Evolutionary conservation across 2,329 filamentous ascomycete genomes (phyloP).

Genomic region (Microdochium nivale): DNA sequence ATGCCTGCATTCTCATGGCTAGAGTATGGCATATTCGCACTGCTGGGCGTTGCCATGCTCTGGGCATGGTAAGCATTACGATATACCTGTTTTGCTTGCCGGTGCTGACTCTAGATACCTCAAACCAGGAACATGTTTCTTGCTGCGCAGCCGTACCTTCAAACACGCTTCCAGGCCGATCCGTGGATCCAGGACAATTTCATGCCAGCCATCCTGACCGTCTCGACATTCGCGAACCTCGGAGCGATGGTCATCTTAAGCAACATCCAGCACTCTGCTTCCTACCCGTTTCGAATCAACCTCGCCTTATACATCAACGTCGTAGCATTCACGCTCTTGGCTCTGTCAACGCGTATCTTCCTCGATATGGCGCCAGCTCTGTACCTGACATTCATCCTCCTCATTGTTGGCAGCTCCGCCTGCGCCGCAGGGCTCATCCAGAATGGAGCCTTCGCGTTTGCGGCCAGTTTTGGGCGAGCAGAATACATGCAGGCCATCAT

Average conservation of each 20-base stretch:
- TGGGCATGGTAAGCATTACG: conserved; percentile 74
- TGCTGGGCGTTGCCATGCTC: conserved; percentile 87
- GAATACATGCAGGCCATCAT: conserved; percentile 97
- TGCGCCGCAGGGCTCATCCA: conserved; percentile 79
- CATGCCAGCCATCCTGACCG: conserved; percentile 80
- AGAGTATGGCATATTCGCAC: conserved; percentile 76
- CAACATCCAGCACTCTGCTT: conserved; percentile 71
- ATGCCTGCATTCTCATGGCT: conserved; percentile 66
- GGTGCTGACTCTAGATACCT: conserved; percentile 1
- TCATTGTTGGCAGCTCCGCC: conserved; percentile 73
- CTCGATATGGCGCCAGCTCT: conserved; percentile 48
- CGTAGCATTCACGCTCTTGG: conserved; percentile 67
- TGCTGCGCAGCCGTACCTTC: conserved; percentile 89
- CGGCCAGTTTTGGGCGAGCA: conserved; percentile 71
- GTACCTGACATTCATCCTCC: conserved; percentile 76
- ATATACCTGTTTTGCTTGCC: not conserved
- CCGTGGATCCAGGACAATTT: conserved; percentile 71
- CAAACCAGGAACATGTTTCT: conserved; percentile 88
- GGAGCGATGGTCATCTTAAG: conserved; percentile 66
- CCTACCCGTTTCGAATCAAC: conserved; percentile 82
- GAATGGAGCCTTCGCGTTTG: conserved; percentile 91
- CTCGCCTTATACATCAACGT: conserved; percentile 69
- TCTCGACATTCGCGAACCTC: conserved; percentile 80
- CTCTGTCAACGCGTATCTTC: conserved; percentile 67
- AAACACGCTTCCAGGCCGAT: conserved; percentile 65